Percentiles rank a stretch among this genome's conserved stretches.
phyloP scores from a whole-genome alignment of 768 basidiomycete genomes.

The Cantharellus anzutake region DNA sequence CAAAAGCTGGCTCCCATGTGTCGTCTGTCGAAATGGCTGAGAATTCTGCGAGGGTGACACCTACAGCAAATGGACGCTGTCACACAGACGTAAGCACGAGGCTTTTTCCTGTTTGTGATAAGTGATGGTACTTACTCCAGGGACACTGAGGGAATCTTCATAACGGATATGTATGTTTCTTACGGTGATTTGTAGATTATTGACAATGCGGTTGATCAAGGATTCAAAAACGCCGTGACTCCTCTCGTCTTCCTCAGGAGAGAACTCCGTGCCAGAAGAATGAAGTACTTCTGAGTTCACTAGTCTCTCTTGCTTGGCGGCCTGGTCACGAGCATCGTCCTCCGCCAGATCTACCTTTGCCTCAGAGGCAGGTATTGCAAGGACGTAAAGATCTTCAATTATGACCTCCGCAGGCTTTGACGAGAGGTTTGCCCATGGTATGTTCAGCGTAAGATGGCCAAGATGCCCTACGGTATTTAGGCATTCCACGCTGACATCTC shows the following conservation, averaged over 20 bases:
- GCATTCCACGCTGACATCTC: background rate
- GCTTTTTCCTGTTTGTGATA: background rate
- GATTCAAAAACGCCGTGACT: conserved; percentile 75
- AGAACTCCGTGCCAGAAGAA: conserved; percentile 32
- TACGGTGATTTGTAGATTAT: conserved; percentile 89
- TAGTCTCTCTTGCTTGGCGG: conserved; percentile 74
- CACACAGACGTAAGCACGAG: background rate
- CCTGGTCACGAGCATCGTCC: conserved; percentile 64
- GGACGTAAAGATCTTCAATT: conserved; percentile 87
- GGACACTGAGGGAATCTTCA: conserved; percentile 86
- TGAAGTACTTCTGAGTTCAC: conserved; percentile 72
- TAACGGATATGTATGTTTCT: conserved; percentile 94
- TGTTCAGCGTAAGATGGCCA: conserved; percentile 66
- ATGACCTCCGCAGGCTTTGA: conserved; percentile 81
- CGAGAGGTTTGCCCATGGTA: conserved; percentile 78
- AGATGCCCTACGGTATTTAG: conserved; percentile 39
- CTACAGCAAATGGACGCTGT: conserved; percentile 88
- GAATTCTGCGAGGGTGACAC: conserved; percentile 74
- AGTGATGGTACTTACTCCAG: conserved; percentile 40
- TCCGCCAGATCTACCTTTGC: conserved; percentile 56
- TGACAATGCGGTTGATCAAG: conserved; percentile 72
- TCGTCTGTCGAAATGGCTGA: conserved; percentile 77
- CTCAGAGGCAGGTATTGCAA: conserved; percentile 67
- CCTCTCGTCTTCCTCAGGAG: conserved; percentile 25
- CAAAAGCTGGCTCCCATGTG: conserved; percentile 78